Base-by-base conservation (phyloP, 2,329 filamentous ascomycete genomes). In the Calonectria honghensis region DNA sequence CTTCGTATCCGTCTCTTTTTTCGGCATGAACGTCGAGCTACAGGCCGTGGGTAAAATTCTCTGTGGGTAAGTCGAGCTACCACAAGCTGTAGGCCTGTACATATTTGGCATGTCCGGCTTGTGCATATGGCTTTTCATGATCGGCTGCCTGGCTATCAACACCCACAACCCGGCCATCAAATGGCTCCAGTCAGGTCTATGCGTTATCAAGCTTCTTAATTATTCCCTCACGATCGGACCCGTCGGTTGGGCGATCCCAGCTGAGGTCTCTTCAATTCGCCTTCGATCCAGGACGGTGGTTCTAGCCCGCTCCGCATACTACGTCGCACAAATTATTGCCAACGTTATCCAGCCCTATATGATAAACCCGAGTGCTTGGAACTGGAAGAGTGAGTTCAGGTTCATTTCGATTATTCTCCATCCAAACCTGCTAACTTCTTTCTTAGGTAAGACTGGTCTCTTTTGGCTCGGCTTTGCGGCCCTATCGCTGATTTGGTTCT, bases 1-100 rank as follows among this genome's bases (percentile, higher is more conserved):
- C 52, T 81, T 80, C 57, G 83, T 84, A 59, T 84, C 84, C 50
- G 69, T 90, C 72, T 90, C 89, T 78, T 91, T 90, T 83, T 92
- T 90, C 77, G 57, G 75, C 72, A 20, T 80, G 18, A 85, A 82
- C 16, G 81, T 86, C 9, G 70, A 78, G 11, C 78, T 88, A 68
- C 81, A 88, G 50, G 86, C 90, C 67, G 85, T 86, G 1, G 84
- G 87, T n/a, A 90, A 92, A 82, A 54, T 69, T 9, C 48, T 73
- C 6, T 61, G 67, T n/a, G 72, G 57, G 64, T 73, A 83, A 89
- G 54, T 85, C 91, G 59, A 3, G 18, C 14, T 35, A 6, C 18
- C 31, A 11, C 31, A 35, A 3, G 48, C 48, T 6, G 82, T 24
- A 24, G 24, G 81, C 3, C 77, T 87, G 4, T 85, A 88, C 61